Conservation (phyloP, 2,329 filamentous ascomycete species). For the Penicillium italicum region DNA sequence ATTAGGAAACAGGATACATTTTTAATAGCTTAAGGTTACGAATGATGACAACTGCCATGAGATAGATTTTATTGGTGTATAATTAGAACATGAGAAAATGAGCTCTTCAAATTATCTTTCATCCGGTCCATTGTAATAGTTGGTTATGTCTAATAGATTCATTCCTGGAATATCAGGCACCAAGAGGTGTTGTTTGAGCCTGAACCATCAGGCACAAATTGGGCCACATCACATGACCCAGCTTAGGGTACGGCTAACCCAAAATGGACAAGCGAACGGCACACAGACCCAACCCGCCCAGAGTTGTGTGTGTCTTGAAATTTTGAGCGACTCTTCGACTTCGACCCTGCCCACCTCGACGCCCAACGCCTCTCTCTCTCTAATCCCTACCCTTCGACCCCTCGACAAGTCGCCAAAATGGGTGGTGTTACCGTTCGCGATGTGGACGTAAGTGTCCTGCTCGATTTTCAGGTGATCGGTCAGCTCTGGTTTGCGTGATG, state of each 20-base stretch:
- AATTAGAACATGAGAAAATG: neutral
- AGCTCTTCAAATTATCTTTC: neutral
- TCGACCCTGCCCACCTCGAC: conserved; percentile 41
- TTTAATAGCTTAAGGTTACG: conserved; percentile 10
- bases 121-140: too few species aligned
- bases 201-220: neutral
- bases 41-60: conserved; percentile 7
- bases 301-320: conserved; percentile 37
- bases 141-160: neutral
- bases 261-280: conserved; percentile 42
- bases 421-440: conserved; percentile 65
- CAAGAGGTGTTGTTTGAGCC: neutral
- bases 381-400: conserved; percentile 30
- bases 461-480: conserved; percentile 17
- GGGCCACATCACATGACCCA: conserved; percentile 9
- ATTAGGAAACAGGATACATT: conserved; percentile 4
- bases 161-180: conserved; percentile 13
- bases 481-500: conserved; percentile 18
- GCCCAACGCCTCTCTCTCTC: conserved; percentile 30
- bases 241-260: conserved; percentile 42
- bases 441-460: conserved; percentile 55
- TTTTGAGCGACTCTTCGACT: conserved; percentile 37
- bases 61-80: conserved; percentile 4
- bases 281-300: conserved; percentile 35
- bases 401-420: conserved; percentile 55